Evolutionary conservation across 805 yeast species (phyloP), one percentile per base, ranked within the genome.

Genomic region (Phaffomyces opuntiae): DNA sequence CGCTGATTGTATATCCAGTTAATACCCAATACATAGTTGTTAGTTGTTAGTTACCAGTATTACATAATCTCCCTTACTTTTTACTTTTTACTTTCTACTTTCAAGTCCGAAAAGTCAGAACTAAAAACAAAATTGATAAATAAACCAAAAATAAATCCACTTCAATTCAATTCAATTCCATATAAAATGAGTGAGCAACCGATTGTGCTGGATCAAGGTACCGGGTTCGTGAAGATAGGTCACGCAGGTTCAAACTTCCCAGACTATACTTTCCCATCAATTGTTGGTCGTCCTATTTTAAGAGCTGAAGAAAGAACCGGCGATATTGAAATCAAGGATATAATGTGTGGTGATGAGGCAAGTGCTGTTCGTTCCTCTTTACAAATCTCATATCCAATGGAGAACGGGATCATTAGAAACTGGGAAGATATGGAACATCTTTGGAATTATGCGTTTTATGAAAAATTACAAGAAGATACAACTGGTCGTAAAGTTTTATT

Each of bases 351-450:
- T 53, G 84, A 82, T 54, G 98, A 93, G 62, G 99, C 99, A 41
- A 78, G 87, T 53, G 85, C 85, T 26, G 95, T 87, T 33, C 80
- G 99, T 58, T 83, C 96, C 3, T 78, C 90, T 53, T 74, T 93
- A 49, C 96, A 93, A 67, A 80, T 93, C 47, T 81, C 90, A n/a
- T 93, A 93, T 61, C 99, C 99, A 12, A 90, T 93, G 98, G 99
- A 93, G 67, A 93, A 93, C 64, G 99, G 99, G 60, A 87, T 93
- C 58, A 91, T 93, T 63, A 84, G 82, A 62, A 88, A 90, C 66
- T 93, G 99, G 99, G 96, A 90, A 57, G 99, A 93, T 64, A 93
- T 93, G 98, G 96, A 88, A 59, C 90, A 90, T 58, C 73, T 93
- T 49, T 93, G 99, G 99, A 96, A 93, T 68, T 93, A 91, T 65